Conservation (phyloP, 495 filamentous ascomycete genomes). For the Cladorrhinum samala region DNA sequence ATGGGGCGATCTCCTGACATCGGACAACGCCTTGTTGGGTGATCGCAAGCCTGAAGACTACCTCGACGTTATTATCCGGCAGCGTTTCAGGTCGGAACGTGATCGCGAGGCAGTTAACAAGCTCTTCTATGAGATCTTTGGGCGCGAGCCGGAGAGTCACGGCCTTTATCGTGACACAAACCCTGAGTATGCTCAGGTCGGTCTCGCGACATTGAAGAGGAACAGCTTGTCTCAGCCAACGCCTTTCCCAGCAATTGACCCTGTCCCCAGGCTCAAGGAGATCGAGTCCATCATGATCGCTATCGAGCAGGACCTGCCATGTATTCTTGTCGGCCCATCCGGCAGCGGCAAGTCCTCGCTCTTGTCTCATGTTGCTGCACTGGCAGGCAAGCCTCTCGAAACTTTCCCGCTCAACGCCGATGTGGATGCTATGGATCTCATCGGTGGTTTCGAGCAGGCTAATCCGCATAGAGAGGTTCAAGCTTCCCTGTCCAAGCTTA, state of each 20-base stretch:
- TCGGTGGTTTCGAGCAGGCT: slow-evolving; percentile 94
- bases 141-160: slow-evolving; percentile 38
- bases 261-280: slow-evolving; percentile 54
- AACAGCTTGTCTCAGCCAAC: slow-evolving; percentile 51
- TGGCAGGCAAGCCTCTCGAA: slow-evolving; percentile 64
- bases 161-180: slow-evolving; percentile 61
- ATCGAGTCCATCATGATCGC: slow-evolving; percentile 85
- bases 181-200: slow-evolving; percentile 56
- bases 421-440: slow-evolving; percentile 91
- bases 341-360: slow-evolving; percentile 81
- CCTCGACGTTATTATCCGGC: slow-evolving; percentile 75
- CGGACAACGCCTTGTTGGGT: slow-evolving; percentile 48
- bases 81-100: slow-evolving; percentile 68
- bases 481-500: slow-evolving; percentile 48
- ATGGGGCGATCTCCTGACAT: slow-evolving; percentile 71
- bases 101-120: slow-evolving; percentile 59
- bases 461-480: slow-evolving; percentile 66
- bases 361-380: slow-evolving; percentile 69
- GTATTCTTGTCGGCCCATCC: slow-evolving; percentile 79
- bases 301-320: slow-evolving; percentile 77
- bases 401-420: slow-evolving; percentile 84
- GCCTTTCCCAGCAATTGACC: slow-evolving; percentile 48
- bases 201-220: slow-evolving; percentile 62
- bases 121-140: slow-evolving; percentile 50
- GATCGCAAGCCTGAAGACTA: slow-evolving; percentile 57